A percentile compares a stretch with the other conserved stretches of the same genome.
Evolutionary conservation across 768 basidiomycete species (phyloP).

Genomic region (Crepidotus variabilis): DNA sequence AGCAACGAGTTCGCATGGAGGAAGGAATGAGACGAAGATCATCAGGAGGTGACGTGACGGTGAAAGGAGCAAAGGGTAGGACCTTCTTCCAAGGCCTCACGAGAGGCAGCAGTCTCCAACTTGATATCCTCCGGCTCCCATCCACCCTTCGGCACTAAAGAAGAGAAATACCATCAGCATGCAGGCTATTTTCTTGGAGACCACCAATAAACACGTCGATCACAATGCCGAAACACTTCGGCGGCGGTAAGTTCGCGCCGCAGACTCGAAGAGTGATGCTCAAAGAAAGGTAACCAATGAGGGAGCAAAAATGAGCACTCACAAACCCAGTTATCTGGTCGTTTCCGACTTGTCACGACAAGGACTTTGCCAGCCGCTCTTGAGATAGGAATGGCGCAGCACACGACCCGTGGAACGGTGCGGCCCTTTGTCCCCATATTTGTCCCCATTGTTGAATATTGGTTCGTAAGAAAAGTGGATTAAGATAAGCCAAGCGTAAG

Average conservation of each 20-base stretch:
- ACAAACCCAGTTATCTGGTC: slow-evolving; percentile 84
- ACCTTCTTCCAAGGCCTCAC: slow-evolving; percentile 97
- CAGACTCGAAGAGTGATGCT: neutral
- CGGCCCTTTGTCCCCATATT: slow-evolving; percentile 69
- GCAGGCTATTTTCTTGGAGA: no score
- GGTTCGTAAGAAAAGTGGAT: slow-evolving; percentile 6
- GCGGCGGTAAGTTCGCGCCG: neutral
- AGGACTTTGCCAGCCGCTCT: slow-evolving; percentile 73
- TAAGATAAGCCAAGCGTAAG: neutral
- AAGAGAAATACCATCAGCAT: slow-evolving; percentile 1
- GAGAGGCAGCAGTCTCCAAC: slow-evolving; percentile 83
- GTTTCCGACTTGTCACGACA: slow-evolving; percentile 81
- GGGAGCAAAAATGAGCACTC: slow-evolving; percentile 38
- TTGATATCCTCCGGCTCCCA: slow-evolving; percentile 80
- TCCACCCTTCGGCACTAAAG: slow-evolving; percentile 86
- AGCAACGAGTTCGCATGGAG: slow-evolving; percentile 14
- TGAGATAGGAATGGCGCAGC: slow-evolving; percentile 85
- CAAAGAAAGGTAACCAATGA: slow-evolving; percentile 4
- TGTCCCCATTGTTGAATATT: slow-evolving; percentile 13
- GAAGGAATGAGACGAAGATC: slow-evolving; percentile 40
- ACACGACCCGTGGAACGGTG: slow-evolving; percentile 78
- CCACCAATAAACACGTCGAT: no score
- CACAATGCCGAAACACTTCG: no score
- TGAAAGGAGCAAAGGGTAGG: slow-evolving; percentile 78
- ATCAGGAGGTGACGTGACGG: slow-evolving; percentile 73